phyloP scores from a whole-genome alignment of 2,329 filamentous ascomycete genomes.

The Monilinia fructigena region DNA sequence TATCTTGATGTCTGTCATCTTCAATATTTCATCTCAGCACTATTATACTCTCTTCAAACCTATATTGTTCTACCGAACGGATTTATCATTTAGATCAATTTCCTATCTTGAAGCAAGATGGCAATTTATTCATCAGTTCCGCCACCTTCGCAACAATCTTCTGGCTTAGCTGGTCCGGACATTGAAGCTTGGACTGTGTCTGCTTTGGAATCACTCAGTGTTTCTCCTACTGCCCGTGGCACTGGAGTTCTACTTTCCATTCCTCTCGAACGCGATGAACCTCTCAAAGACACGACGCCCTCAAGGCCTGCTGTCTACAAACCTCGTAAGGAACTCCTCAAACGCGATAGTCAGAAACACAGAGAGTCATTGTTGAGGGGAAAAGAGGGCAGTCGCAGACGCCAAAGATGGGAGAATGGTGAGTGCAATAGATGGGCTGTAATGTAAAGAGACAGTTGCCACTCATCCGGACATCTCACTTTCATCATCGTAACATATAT shows the following conservation, averaged over 20 bases:
- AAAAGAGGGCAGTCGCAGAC: slow-evolving; percentile 82
- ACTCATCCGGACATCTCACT: neutral
- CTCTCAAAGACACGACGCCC: slow-evolving; percentile 29
- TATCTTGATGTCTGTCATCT: slow-evolving; percentile 7
- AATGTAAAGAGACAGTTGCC: neutral
- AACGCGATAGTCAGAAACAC: slow-evolving; percentile 59
- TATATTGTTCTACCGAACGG: neutral
- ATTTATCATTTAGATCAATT: neutral
- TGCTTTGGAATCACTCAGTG: slow-evolving; percentile 54
- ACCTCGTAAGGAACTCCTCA: slow-evolving; percentile 42
- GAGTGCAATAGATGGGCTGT: slow-evolving; percentile 37
- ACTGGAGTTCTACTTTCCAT: slow-evolving; percentile 68
- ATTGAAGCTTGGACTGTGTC: slow-evolving; percentile 67
- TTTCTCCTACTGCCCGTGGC: slow-evolving; percentile 57
- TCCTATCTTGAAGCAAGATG: slow-evolving; percentile 41
- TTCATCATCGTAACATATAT: slow-evolving; percentile 5
- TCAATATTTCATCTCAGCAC: neutral
- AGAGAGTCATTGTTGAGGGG: slow-evolving; percentile 65
- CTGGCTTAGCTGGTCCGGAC: slow-evolving; percentile 46
- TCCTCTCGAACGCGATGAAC: slow-evolving; percentile 62
- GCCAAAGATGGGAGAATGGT: slow-evolving; percentile 96
- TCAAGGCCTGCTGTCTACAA: slow-evolving; percentile 38
- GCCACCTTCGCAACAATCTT: slow-evolving; percentile 45
- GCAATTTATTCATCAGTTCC: slow-evolving; percentile 55
- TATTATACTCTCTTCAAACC: neutral